Evolutionary conservation across 805 yeast species (phyloP).

Genomic region (Yarrowia deformans): DNA sequence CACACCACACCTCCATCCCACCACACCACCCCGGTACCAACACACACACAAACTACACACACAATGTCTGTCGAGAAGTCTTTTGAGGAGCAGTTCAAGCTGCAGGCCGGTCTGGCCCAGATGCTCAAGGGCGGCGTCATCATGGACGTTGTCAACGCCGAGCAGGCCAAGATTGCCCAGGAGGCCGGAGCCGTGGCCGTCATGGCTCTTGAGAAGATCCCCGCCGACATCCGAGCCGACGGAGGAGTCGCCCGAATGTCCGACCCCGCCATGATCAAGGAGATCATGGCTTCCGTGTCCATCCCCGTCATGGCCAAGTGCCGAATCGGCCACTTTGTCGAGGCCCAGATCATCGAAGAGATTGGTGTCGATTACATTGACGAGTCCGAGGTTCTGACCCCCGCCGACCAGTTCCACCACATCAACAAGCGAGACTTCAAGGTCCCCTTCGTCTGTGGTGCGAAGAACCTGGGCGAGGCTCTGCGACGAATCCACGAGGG

Average conservation of each 20-base stretch:
- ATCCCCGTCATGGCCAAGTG: slow-evolving; percentile 81
- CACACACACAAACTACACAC: background rate
- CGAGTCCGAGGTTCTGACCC: slow-evolving; percentile 84
- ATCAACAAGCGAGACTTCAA: slow-evolving; percentile 65
- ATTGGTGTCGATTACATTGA: slow-evolving; percentile 80
- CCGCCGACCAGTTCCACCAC: slow-evolving; percentile 75
- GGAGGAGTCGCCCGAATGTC: slow-evolving; percentile 89
- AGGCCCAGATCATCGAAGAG: slow-evolving; percentile 77
- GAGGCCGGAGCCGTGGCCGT: slow-evolving; percentile 88
- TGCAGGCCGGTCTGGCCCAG: slow-evolving; percentile 83
- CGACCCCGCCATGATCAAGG: slow-evolving; percentile 79
- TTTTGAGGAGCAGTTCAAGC: slow-evolving; percentile 43
- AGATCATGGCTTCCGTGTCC: slow-evolving; percentile 67
- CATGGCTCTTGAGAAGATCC: slow-evolving; percentile 85
- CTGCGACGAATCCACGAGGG: slow-evolving; percentile 80
- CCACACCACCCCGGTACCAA: background rate
- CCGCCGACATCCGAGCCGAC: slow-evolving; percentile 82
- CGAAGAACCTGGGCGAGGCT: slow-evolving; percentile 82
- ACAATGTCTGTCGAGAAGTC: slow-evolving; percentile 40
- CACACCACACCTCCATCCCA: slow-evolving; percentile 28
- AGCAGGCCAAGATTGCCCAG: slow-evolving; percentile 82
- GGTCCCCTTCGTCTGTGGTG: slow-evolving; percentile 86
- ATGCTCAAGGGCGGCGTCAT: slow-evolving; percentile 74
- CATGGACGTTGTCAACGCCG: slow-evolving; percentile 72
- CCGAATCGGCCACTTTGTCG: slow-evolving; percentile 82